Evolutionary conservation across 2,329 filamentous ascomycete species (phyloP), one percentile per base, ranked within the genome.

Genomic region (Aspergillus tanneri): DNA sequence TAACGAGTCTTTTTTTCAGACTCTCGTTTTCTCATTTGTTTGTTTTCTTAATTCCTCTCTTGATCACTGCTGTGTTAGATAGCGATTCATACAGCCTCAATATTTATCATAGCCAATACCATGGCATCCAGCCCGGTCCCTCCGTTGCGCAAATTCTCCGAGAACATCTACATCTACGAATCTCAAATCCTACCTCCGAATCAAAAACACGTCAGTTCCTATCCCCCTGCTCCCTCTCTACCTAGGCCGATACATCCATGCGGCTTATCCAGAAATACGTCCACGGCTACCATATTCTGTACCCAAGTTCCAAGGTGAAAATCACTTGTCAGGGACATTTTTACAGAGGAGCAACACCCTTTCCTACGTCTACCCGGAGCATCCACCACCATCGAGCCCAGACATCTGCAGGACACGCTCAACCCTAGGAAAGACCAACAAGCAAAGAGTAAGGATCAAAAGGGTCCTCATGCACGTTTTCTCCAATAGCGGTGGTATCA

Each of bases 391-490:
- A 8, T 4, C 11, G 10, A 6, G 12, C 24, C 14, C n/a, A 4
- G 11, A 23, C 16, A 12, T 25, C 22, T 16, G n/a, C 34, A 32
- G 18, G 18, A 4, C 3, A 16, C 23, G 3, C 32, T 9, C 7
- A 21, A 22, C 18, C 32, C 40, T 19, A 18, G 40, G 40, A 23
- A 32, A 11, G 4, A 3, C 25, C n/a, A n/a, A n/a, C n/a, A n/a
- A n/a, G n/a, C n/a, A n/a, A n/a, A 11, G n/a, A 16, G 21, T 28
- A 22, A 22, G 37, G 1, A 5, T 34, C 22, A 23, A 14, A 10
- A 38, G n/a, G n/a, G n/a, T 45, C 32, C 43, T 46, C 23, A 39
- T 46, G 43, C 43, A 46, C 35, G 43, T 35, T 4, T 46, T 46
- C n/a, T 46, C 43, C 3, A 46, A 46, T 9, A 46, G 43, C 19